A percentile compares a stretch with the other conserved stretches of the same genome.
Evolutionary conservation across 169 alveolate genomes (phyloP).

Genomic region (Eimeria acervulina): DNA sequence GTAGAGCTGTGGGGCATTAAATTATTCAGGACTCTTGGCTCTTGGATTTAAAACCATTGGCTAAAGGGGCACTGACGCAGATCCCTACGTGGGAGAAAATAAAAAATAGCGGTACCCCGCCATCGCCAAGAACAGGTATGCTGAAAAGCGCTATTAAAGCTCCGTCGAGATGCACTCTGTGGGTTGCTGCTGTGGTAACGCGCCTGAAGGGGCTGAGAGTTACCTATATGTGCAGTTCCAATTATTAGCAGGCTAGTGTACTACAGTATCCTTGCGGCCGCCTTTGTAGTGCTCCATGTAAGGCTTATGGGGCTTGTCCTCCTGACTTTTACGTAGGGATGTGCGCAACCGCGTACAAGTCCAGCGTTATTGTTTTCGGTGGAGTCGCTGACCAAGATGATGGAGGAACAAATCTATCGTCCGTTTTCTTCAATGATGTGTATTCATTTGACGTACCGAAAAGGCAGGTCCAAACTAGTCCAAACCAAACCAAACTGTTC

Average conservation of each 20-base stretch:
- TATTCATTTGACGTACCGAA: conserved; percentile 88
- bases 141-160: not conserved
- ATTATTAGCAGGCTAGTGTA: not conserved
- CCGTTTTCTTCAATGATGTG: conserved; percentile 90
- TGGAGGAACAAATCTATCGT: conserved; percentile 88
- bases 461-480: conserved; percentile 77
- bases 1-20: not conserved
- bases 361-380: conserved; percentile 91
- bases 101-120: conserved; percentile 77
- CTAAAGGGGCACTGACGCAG: conserved; percentile 50
- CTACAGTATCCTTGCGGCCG: not conserved
- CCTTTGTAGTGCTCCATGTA: not conserved
- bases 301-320: not conserved
- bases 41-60: conserved; percentile 90
- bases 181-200: not conserved
- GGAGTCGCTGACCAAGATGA: conserved; percentile 94
- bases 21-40: conserved; percentile 92
- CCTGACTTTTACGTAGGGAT: conserved; percentile 60
- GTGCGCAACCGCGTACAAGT: conserved; percentile 85
- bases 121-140: conserved; percentile 83
- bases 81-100: conserved; percentile 83
- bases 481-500: not conserved
- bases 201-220: not conserved
- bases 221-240: not conserved
- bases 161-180: not conserved